Base-by-base conservation (phyloP, 306 rosid species). In the Inga oerstediana region DNA sequence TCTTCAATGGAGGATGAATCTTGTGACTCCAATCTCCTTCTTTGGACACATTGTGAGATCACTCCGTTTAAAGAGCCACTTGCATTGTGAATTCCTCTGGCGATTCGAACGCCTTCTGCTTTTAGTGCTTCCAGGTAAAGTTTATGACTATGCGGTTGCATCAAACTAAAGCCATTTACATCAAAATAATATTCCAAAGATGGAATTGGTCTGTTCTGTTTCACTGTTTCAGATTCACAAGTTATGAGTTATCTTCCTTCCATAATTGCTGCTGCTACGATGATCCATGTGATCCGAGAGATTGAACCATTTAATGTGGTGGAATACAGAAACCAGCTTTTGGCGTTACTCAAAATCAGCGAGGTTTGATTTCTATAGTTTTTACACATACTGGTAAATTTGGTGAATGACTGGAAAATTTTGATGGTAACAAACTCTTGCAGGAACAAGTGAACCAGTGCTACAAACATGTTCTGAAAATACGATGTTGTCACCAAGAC, bases 1-100 rank as follows among this genome's bases (percentile, higher is more conserved):
- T 74, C 97, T 96, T 48, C 77, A 89, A 77, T 96, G 99, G 99
- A 91, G 91, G 93, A 90, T 92, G 98, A 90, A 90, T 85, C 99
- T 94, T 7, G 93, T 96, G 73, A 96, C 97, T 74, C 97, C 99
- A 34, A 90, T 90, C 85, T 92, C 97, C 15, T 96, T 90, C 93
- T 93, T 93, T 77, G 93, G 89, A 82, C 97, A 91, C 88, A 86
- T 93, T 81, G 90, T 85, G 12, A 91, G 94, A 86, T 92, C 94
- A 88, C 91, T 96, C 73, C 93, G 93, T 69, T 76, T 96, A 64
- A 91, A 91, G 91, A 87, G 80, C 65, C 88, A 88, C 77, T 84
- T 88, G 88, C 97, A 92, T 80, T 92, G 92, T 93, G 99, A 95
- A 77, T 88, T 92, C 77, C 80, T 93, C 68, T 88, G 90, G 89